Evolutionary conservation across 2,329 filamentous ascomycete genomes (phyloP).

Genomic region (Penicillium decumbens): DNA sequence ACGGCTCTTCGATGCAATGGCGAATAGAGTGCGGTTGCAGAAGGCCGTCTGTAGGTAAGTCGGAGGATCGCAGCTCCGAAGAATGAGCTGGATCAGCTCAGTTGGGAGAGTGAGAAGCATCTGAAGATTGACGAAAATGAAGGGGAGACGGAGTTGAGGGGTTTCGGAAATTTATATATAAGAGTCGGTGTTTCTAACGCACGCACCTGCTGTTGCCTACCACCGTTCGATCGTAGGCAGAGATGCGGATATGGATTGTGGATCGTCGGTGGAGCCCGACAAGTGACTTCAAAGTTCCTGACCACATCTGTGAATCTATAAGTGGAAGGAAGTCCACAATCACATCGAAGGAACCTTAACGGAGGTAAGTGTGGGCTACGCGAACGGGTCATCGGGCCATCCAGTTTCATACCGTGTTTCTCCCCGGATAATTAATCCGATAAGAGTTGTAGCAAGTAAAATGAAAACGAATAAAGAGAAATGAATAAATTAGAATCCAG

Average conservation of each 20-base stretch:
- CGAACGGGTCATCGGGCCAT: not conserved
- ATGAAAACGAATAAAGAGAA: no score
- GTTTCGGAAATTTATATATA: not conserved
- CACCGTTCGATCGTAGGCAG: not conserved
- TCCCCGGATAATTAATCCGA: no score
- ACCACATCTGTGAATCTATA: not conserved
- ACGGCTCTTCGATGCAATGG: constrained; percentile 33
- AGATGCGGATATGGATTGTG: not conserved
- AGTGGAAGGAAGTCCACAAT: not conserved
- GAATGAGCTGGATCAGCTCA: constrained; percentile 39
- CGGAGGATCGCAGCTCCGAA: constrained; percentile 32
- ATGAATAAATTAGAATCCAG: no score
- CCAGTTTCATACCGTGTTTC: no score
- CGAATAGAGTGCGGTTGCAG: constrained; percentile 34
- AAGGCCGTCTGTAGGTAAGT: constrained; percentile 38
- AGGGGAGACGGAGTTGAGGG: not conserved
- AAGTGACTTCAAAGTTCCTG: not conserved
- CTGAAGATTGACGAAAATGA: not conserved
- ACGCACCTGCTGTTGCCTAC: constrained; percentile 5
- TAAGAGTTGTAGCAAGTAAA: no score
- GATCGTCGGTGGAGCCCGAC: not conserved
- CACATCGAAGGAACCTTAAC: not conserved
- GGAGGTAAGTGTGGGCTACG: not conserved
- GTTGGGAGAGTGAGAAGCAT: constrained; percentile 37
- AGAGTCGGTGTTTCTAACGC: not conserved